Conservation (phyloP, 352 stramenopile species). For the Pythium insidiosum region DNA sequence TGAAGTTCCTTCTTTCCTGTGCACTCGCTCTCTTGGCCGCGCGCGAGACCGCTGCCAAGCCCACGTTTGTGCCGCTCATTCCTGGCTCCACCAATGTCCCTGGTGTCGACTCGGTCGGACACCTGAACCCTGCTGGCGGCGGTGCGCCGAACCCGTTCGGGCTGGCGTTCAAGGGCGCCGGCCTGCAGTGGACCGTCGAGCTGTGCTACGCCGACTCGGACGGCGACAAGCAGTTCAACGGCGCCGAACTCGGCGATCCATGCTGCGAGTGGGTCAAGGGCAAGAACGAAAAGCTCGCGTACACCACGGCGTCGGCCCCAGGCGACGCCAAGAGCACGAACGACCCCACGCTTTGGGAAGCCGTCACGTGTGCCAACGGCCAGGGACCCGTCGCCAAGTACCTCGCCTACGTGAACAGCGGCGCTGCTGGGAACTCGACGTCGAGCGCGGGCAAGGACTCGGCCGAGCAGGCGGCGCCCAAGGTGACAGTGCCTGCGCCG, state of each 20-base stretch:
- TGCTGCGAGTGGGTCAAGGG: conserved; percentile 26
- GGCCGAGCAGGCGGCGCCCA: background rate
- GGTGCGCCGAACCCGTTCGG: conserved; percentile 25
- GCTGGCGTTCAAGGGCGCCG: conserved; percentile 9
- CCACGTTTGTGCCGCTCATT: conserved; percentile 8
- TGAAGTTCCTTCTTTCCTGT: conserved; percentile 7
- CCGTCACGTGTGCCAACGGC: conserved; percentile 15
- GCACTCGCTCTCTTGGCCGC: conserved; percentile 1
- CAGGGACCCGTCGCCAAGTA: conserved; percentile 17
- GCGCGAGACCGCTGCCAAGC: conserved; percentile 9
- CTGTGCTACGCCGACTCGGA: conserved; percentile 25
- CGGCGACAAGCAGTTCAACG: conserved; percentile 31
- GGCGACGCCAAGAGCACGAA: conserved; percentile 16
- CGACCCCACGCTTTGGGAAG: conserved; percentile 15
- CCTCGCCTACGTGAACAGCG: background rate
- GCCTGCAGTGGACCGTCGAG: conserved; percentile 20
- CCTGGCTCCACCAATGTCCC: conserved; percentile 10
- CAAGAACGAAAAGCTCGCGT: conserved; percentile 16
- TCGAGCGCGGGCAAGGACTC: background rate
- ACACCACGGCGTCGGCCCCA: conserved; percentile 16
- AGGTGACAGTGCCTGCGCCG: background rate
- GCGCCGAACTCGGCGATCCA: conserved; percentile 49
- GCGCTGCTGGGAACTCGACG: conserved; percentile 1
- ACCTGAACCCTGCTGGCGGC: conserved; percentile 22
- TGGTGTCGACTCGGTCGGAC: conserved; percentile 18